Percentiles rank a stretch among this genome's conserved stretches.
Conservation (phyloP, 1,139 yeast genomes). For the Schwanniomyces etchellsii region DNA sequence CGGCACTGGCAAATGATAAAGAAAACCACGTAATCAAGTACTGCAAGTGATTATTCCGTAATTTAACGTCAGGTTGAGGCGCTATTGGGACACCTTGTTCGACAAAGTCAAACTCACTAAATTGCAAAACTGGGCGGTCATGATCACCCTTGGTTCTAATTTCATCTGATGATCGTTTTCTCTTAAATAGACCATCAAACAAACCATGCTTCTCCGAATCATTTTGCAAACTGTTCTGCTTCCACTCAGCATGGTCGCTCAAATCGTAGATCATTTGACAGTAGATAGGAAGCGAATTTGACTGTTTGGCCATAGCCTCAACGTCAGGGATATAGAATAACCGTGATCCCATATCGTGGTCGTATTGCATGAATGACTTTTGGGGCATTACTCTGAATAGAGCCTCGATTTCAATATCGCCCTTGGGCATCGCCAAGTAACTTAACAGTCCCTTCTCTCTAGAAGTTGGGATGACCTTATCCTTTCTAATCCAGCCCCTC, state of each 20-base stretch:
- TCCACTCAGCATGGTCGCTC: conserved; percentile 55
- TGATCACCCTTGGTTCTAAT: conserved; percentile 1
- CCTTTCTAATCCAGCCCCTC: conserved; percentile 89
- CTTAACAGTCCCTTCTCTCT: conserved; percentile 46
- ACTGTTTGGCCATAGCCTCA: conserved; percentile 67
- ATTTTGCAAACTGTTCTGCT: conserved; percentile 5
- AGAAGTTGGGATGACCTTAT: conserved; percentile 57
- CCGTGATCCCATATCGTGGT: conserved; percentile 61
- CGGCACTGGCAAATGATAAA: conserved; percentile 63
- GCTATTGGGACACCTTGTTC: conserved; percentile 91
- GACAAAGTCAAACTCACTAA: conserved; percentile 47
- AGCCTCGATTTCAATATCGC: conserved; percentile 69
- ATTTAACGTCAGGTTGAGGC: conserved; percentile 67
- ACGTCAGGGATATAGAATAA: conserved; percentile 71
- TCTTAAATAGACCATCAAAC: conserved; percentile 8
- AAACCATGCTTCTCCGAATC: conserved; percentile 2
- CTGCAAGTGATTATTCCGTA: conserved; percentile 86
- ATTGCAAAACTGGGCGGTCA: conserved; percentile 25
- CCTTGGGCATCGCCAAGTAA: conserved; percentile 68
- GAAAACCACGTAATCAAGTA: conserved; percentile 96
- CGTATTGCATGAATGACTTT: conserved; percentile 69
- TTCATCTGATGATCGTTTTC: conserved; percentile 2
- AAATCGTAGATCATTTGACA: conserved; percentile 70
- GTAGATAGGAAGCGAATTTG: conserved; percentile 68
- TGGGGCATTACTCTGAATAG: conserved; percentile 67